These are phyloP conservation scores for Boechera divaricarpa DNA, from an alignment of 345 rosid genomes.

Conservation along the genomic window DNA sequence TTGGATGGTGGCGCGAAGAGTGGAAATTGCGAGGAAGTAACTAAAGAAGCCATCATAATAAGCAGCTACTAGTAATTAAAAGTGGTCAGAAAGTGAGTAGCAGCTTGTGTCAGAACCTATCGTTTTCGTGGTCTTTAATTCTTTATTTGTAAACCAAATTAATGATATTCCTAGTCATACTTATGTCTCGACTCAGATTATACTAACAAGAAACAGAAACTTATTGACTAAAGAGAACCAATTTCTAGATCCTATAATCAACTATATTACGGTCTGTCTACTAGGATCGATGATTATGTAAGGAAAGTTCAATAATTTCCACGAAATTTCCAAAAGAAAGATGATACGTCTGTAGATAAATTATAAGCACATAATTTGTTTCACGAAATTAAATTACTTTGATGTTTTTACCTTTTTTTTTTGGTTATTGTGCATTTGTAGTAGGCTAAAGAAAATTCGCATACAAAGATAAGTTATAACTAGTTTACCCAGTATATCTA, in stretches of 20 bases:
- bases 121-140: neutral
- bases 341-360: neutral
- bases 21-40: constrained; percentile 26
- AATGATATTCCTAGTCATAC: constrained; percentile 23
- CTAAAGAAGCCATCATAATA: neutral
- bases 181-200: neutral
- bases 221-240: neutral
- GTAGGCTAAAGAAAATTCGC: neutral
- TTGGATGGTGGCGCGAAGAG: constrained; percentile 23
- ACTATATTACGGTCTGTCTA: neutral
- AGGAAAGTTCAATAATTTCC: neutral
- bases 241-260: neutral
- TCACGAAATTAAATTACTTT: neutral
- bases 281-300: neutral
- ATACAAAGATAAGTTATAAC: neutral
- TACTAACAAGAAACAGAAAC: neutral
- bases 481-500: too few relatives aligned
- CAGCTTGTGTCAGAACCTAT: constrained; percentile 13
- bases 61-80: neutral
- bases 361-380: neutral
- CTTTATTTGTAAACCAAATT: constrained; percentile 21
- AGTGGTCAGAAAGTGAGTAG: constrained; percentile 14
- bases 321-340: constrained; percentile 8
- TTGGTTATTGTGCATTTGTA: neutral
- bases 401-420: neutral